These are phyloP conservation scores for Drosera spatulata DNA, from an alignment of 179 eudicot species.

Conservation along the genomic window DNA sequence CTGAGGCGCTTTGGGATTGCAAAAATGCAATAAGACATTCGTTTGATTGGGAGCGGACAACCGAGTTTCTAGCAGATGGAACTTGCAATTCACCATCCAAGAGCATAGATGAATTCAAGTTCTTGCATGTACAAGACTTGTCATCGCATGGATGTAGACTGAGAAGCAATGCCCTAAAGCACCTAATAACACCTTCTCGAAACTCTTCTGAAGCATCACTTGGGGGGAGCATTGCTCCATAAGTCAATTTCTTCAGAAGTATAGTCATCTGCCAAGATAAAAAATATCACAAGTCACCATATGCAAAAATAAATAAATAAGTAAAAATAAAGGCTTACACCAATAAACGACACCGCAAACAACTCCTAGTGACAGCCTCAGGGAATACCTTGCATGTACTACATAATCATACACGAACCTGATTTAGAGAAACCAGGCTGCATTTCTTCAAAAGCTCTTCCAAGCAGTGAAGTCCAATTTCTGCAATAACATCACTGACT, in stretches of 20 bases:
- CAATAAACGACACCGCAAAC: no score
- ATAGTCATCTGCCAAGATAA: constrained; percentile 49
- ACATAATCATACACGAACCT: constrained; percentile 27
- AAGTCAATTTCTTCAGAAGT: constrained; percentile 74
- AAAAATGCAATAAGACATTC: constrained; percentile 73
- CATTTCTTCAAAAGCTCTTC: constrained; percentile 81
- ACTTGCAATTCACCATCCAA: constrained; percentile 16
- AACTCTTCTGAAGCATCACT: constrained; percentile 90
- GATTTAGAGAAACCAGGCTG: constrained; percentile 57
- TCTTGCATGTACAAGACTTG: constrained; percentile 64
- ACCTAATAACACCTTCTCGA: constrained; percentile 75
- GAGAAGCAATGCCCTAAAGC: constrained; percentile 55
- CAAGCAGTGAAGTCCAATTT: constrained; percentile 64
- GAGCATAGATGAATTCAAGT: constrained; percentile 39
- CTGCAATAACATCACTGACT: constrained; percentile 65
- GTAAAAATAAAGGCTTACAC: neutral
- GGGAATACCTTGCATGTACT: neutral
- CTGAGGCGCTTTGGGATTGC: constrained; percentile 69
- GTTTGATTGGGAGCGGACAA: constrained; percentile 15
- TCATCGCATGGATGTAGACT: constrained; percentile 45
- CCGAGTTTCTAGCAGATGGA: constrained; percentile 8
- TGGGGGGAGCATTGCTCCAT: constrained; percentile 80
- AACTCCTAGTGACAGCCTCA: neutral
- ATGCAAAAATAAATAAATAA: neutral
- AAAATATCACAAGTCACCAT: neutral